Evolutionary conservation across 345 rosid genomes (phyloP).

Genomic region (Toxicodendron radicans): DNA sequence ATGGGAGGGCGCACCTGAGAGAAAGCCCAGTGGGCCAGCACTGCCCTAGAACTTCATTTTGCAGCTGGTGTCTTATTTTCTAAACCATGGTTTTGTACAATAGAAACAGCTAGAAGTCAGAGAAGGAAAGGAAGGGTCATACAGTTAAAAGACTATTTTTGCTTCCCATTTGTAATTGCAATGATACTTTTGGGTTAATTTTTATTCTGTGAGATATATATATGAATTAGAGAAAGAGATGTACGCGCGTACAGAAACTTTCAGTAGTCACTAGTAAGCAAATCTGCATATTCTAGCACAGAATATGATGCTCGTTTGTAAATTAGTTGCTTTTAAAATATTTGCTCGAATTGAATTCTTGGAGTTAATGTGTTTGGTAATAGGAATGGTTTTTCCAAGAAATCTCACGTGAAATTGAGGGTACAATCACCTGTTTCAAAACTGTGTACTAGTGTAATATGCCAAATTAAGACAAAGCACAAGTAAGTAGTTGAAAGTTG

Average conservation of each 20-base stretch:
- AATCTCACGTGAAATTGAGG: neutral
- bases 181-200: neutral
- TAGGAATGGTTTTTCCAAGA: neutral
- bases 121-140: conserved; percentile 9
- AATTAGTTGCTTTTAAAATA: neutral
- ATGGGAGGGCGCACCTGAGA: conserved; percentile 42
- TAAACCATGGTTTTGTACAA: conserved; percentile 1
- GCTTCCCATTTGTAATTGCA: conserved; percentile 12
- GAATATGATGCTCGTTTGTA: conserved; percentile 16
- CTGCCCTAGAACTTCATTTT: conserved; percentile 18
- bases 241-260: conserved; percentile 11
- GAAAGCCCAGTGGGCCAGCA: conserved; percentile 32
- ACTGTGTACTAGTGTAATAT: neutral
- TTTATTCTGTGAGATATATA: neutral
- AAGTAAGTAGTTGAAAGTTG: neutral
- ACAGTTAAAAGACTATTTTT: conserved; percentile 11
- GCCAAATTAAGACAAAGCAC: neutral
- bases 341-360: conserved; percentile 4
- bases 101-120: conserved; percentile 10
- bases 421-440: neutral
- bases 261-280: conserved; percentile 5
- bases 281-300: neutral
- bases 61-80: conserved; percentile 15
- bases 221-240: conserved; percentile 8
- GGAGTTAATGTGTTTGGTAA: neutral